A percentile compares a stretch with the other conserved stretches of the same genome.
Conservation (phyloP, 2,329 filamentous ascomycete genomes). For the Sporothrix sp. region DNA sequence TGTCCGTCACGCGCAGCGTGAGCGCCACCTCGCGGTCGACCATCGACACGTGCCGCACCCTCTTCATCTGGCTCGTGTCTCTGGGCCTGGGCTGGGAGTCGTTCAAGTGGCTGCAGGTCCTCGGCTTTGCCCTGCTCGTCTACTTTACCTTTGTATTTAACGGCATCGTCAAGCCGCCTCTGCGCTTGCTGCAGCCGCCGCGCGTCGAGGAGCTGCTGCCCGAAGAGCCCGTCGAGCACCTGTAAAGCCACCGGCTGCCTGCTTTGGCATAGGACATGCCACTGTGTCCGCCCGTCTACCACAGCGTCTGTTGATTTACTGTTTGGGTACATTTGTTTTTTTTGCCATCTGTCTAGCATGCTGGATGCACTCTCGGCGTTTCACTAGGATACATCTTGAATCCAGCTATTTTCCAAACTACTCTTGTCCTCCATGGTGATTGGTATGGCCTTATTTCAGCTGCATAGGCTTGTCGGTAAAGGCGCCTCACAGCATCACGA, state of each 20-base stretch:
- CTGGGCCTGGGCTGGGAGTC: conserved; percentile 90
- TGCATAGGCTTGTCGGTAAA: no score
- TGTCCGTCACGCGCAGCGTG: conserved; percentile 81
- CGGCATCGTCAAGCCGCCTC: conserved; percentile 75
- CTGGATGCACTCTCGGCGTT: no score
- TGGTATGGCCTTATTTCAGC: no score
- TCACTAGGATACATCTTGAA: no score
- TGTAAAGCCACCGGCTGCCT: conserved; percentile 16
- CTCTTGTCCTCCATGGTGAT: no score
- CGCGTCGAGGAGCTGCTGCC: conserved; percentile 59
- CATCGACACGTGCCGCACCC: conserved; percentile 92
- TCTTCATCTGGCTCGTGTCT: conserved; percentile 97
- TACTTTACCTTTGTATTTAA: conserved; percentile 98
- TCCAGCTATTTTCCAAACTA: no score
- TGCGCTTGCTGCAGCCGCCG: conserved; percentile 40
- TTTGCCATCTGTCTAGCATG: no score
- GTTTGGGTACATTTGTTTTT: no score
- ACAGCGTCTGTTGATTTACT: no score
- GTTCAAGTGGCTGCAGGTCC: conserved; percentile 94
- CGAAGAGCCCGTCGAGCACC: conserved; percentile 76
- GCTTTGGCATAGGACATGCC: not conserved
- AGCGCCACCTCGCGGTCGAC: conserved; percentile 90
- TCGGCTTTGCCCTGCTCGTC: conserved; percentile 79
- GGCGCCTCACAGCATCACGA: conserved; percentile 26
- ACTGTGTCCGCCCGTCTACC: no score